Evolutionary conservation across 148 eudicot species (phyloP), one percentile per base, ranked within the genome.

Genomic region (Pharnaceum exiguum): DNA sequence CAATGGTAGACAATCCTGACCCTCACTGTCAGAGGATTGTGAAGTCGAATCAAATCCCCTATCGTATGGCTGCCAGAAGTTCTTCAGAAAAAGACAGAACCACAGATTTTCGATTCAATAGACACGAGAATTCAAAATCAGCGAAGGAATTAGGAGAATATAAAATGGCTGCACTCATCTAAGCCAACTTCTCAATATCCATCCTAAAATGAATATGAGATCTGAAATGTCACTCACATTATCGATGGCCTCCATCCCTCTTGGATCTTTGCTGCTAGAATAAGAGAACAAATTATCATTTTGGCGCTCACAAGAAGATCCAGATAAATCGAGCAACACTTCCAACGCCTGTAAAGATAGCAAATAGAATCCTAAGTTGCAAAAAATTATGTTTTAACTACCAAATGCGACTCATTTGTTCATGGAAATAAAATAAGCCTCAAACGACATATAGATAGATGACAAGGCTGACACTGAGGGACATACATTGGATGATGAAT

Each of bases 291-390:
- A n/a, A 52, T 56, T 71, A 59, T 71, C 77, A 70, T 46, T 71
- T 52, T 51, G 62, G 31, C 25, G 59, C 65, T 72, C 83, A 61
- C 28, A 59, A 28, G 82, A 51, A 46, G 95, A 67, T 44, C 81
- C 71, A 51, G 87, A 78, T 63, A 91, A 73, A 66, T 85, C 94
- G 70, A 91, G 89, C 81, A 91, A 65, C 10, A 73, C 71, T 67
- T 77, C 81, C 69, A 82, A 59, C 39, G 95, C 97, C 96, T 85
- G 78, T 44, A 62, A 66, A 47, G 30, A 52, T 9, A n/a, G 43
- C 16, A 37, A 1, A 35, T 23, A n/a, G 63, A 57, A 43, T 12
- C 42, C 2, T 35, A 19, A 30, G 9, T 10, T 15, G 13, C 12
- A 47, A 15, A 23, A 4, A 48, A n/a, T 19, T n/a, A 29, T 43